Base-by-base conservation (phyloP, 176 grass and related monocot species). In the Oryza glumipatula region DNA sequence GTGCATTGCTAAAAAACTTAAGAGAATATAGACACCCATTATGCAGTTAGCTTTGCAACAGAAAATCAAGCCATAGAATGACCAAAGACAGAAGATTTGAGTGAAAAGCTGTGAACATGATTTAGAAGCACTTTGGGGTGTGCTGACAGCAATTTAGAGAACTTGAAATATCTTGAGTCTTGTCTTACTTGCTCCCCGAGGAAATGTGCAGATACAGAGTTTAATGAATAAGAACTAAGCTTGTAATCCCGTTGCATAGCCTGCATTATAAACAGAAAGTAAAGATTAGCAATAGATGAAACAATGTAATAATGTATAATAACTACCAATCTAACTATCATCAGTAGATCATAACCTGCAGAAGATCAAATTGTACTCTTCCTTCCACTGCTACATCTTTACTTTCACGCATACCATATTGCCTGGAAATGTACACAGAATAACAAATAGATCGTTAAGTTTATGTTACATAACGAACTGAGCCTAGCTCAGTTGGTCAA, bases 191-290 rank as follows among this genome's bases (percentile, higher is more conserved):
- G 96, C 77, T 98, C 96, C 76, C 88, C 91, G 7, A 98, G 91
- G 78, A 98, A 98, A 77, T 98, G 96, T 44, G 96, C 96, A 52
- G 96, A 98, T 66, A 98, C 96, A 83, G 96, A 95, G 68, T 98
- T 98, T 32, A 98, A 89, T 66, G 96, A 98, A 88, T 98, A 98
- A 41, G 96, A 98, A 90, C 96, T 98, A 78, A 98, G 88, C 77
- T 95, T 98, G 89, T 98, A 94, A 83, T 98, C 96, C 63, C 96
- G 85, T 92, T 98, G 93, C 87, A 98, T 88, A 88, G 85, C 93
- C 96, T 98, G 88, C 60, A 41, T 68, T 23, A 78, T 87, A 86
- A 65, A 15, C 67, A 92, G 47, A 81, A 48, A 84, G 12, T 77
- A 52, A 74, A 83, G 51, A 78, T 32, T 71, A 83, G 86, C 24